phyloP scores from a whole-genome alignment of 2,329 filamentous ascomycete genomes.

The Diaporthe citri region DNA sequence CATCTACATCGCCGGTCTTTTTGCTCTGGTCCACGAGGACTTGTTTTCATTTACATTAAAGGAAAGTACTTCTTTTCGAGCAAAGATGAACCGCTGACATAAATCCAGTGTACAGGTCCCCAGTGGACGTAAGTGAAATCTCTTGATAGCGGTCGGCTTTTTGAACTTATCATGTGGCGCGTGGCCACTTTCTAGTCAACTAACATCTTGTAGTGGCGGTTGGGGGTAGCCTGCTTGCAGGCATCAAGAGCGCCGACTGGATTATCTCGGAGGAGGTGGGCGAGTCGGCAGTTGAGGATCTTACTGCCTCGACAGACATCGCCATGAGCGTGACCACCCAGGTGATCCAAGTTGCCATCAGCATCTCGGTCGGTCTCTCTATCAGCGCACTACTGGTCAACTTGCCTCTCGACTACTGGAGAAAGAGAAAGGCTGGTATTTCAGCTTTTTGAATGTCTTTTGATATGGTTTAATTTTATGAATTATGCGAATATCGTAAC shows the following conservation, averaged over 20 bases:
- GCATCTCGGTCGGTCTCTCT: constrained; percentile 14
- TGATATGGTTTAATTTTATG: no score
- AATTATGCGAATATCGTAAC: no score
- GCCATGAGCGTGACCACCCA: background rate
- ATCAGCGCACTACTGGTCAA: background rate
- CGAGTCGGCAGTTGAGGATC: constrained; percentile 5
- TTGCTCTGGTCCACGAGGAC: background rate
- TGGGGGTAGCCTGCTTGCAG: constrained; percentile 9
- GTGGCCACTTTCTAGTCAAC: background rate
- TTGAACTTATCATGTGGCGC: background rate
- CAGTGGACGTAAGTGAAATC: background rate
- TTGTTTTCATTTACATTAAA: background rate
- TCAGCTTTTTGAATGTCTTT: background rate
- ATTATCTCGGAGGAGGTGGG: constrained; percentile 8
- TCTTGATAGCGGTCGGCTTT: no score
- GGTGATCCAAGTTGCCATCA: constrained; percentile 17
- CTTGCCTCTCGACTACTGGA: background rate
- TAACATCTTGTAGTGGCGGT: background rate
- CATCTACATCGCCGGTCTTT: background rate
- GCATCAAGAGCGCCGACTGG: constrained; percentile 10
- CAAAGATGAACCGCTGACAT: background rate
- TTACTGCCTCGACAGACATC: background rate
- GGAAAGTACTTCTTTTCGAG: background rate
- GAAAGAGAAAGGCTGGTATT: constrained; percentile 1
- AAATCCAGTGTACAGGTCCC: background rate